A percentile compares a stretch with the other conserved stretches of the same genome.
Conservation (phyloP, 2,329 filamentous ascomycete species). For the Ilyonectria destructans region DNA sequence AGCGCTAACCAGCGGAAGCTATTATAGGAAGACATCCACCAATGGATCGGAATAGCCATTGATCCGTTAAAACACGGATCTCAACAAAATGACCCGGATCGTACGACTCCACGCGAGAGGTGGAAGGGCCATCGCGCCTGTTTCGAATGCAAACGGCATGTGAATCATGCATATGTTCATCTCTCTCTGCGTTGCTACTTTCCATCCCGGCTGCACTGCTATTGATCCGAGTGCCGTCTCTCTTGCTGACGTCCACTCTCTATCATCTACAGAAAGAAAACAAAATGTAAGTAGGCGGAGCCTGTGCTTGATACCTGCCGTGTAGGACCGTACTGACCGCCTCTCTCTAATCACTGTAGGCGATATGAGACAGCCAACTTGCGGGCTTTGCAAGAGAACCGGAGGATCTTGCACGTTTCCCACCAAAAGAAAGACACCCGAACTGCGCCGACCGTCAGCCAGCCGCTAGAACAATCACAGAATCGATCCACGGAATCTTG, state of each 20-base stretch:
- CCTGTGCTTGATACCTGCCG: not conserved
- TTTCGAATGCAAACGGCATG: constrained; percentile 19
- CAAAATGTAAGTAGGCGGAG: constrained; percentile 8
- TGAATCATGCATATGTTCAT: not conserved
- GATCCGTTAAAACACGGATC: too few relatives aligned
- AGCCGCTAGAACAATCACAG: not conserved
- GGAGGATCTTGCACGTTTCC: constrained; percentile 21
- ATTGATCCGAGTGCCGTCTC: not conserved
- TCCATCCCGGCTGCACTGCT: not conserved
- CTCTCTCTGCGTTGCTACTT: not conserved
- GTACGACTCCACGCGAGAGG: not conserved
- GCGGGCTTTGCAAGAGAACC: constrained; percentile 19
- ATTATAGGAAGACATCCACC: too few relatives aligned
- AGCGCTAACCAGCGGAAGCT: too few relatives aligned
- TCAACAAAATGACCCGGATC: not conserved
- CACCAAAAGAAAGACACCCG: constrained; percentile 21
- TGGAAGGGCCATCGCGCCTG: constrained; percentile 18
- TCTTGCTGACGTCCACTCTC: constrained; percentile 2
- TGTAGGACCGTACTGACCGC: not conserved
- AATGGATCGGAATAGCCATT: too few relatives aligned
- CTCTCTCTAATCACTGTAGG: not conserved
- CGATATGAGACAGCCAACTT: constrained; percentile 17
- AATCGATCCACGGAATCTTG: constrained; percentile 12
- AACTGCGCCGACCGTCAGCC: constrained; percentile 7
- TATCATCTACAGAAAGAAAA: constrained; percentile 13